These are phyloP conservation scores for Malassezia pachydermatis DNA, from an alignment of 1,284 basidiomycete species.

Conservation along the genomic window DNA sequence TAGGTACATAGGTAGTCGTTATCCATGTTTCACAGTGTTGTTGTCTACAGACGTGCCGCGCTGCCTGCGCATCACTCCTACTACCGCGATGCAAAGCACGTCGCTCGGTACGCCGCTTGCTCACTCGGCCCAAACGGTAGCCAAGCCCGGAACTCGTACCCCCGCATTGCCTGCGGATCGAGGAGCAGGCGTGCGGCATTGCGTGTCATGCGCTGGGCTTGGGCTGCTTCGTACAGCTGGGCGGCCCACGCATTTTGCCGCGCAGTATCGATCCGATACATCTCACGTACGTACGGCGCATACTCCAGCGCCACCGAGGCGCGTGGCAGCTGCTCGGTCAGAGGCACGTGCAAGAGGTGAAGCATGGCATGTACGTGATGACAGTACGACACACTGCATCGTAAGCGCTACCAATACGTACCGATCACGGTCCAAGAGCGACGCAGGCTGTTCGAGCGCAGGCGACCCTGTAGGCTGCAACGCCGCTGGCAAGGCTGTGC, in stretches of 20 bases:
- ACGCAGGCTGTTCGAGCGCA: not conserved
- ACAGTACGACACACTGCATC: not conserved
- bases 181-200: constrained; percentile 12
- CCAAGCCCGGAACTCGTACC: constrained; percentile 7
- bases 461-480: not conserved
- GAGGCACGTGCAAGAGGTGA: constrained; percentile 3
- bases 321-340: constrained; percentile 10
- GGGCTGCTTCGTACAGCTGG: constrained; percentile 1
- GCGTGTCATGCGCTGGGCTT: constrained; percentile 13
- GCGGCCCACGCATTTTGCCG: not conserved
- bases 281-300: constrained; percentile 13
- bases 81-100: too few species aligned
- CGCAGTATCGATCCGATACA: not conserved
- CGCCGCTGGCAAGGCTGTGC: not conserved
- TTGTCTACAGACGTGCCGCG: too few species aligned
- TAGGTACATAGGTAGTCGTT: not conserved
- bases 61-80: too few species aligned
- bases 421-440: constrained; percentile 9
- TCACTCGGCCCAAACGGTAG: constrained; percentile 20
- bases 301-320: constrained; percentile 3
- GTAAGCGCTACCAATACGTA: not conserved
- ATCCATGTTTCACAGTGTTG: too few species aligned
- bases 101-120: not conserved
- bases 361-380: not conserved
- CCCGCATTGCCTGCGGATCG: not conserved